Conservation (phyloP, 176 grass and related monocot species). For the Aegilops speltoides region DNA sequence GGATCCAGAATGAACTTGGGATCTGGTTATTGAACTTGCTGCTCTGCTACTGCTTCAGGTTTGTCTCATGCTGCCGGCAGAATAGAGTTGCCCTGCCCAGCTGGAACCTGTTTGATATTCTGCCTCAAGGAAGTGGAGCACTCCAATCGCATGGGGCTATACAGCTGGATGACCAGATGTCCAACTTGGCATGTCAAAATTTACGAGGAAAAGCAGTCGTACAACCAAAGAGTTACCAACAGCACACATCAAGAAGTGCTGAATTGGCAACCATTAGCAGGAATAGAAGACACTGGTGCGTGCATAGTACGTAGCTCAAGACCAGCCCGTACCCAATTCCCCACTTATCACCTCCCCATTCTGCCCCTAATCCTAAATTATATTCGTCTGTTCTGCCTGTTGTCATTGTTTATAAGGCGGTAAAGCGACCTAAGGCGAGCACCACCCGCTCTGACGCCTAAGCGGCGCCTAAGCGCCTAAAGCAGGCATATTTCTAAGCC, state of each 20-base stretch:
- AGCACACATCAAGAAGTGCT: not conserved
- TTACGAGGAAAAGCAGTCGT: not conserved
- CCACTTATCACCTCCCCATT: not conserved
- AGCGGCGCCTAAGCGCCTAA: too few species aligned
- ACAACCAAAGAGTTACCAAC: not conserved
- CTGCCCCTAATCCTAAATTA: not conserved
- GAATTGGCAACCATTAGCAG: not conserved
- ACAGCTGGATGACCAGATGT: not conserved
- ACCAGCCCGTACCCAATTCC: not conserved
- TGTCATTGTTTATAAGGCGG: too few species aligned
- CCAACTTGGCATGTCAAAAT: not conserved
- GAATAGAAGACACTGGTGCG: not conserved
- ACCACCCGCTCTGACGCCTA: too few species aligned
- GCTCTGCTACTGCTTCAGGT: not conserved
- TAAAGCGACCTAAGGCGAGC: too few species aligned
- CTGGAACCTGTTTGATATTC: not conserved
- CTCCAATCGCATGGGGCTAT: not conserved
- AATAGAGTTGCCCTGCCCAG: not conserved
- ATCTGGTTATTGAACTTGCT: constrained; percentile 6
- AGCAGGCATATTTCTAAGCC: too few species aligned
- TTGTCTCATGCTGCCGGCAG: not conserved
- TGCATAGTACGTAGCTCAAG: not conserved
- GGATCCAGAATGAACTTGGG: not conserved
- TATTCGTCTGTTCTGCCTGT: not conserved
- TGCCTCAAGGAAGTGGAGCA: not conserved